Evolutionary conservation across 352 stramenopile genomes (phyloP), one percentile per base, ranked within the genome.

Genomic region (Phytophthora pini): DNA sequence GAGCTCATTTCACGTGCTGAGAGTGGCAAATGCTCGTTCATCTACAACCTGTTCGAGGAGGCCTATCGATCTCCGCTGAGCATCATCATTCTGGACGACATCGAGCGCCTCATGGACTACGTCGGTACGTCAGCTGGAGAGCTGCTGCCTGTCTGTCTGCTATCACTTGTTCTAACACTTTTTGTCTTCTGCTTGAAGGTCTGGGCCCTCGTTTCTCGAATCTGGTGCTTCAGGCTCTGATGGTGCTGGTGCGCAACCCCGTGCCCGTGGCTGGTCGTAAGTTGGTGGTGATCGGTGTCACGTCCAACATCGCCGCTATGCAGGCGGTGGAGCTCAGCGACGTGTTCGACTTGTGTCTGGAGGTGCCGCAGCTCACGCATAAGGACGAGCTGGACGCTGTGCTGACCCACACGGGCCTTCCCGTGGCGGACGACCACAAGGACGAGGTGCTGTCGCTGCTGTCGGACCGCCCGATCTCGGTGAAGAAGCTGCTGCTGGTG

Each of bases 21-120:
- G 61, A 92, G 77, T 57, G 79, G 88, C 65, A 99, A 99, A 80
- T 98, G 92, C 60, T 87, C 88, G 61, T 89, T 89, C 77, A 98
- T 98, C 52, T 93, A 98, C 77, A 98, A 92, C 51, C 79, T 97
- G 15, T 98, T 98, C 61, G 89, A 99, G 68, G 97, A 99, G 79
- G 97, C 97, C 5, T 99, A 99, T 79, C 98, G 98, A 69, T 99
- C 94, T 39, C 90, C 97, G 1, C 82, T 99, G 10, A 99, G 96
- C 20, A 93, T 99, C 61, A 99, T 99, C 77, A 97, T 99, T 60
- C 92, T 99, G 44, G 98, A 99, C 79, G 97, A 99, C 76, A 98
- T 99, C 65, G 98, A 99, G 80, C 93, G 98, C 15, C 87, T 99
- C 39, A 98, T 99, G 74, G 98, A 99, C 72, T 99, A 94, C 52